phyloP scores from a whole-genome alignment of 257 asterid genomes.

The Ajuga chamaepitys region DNA sequence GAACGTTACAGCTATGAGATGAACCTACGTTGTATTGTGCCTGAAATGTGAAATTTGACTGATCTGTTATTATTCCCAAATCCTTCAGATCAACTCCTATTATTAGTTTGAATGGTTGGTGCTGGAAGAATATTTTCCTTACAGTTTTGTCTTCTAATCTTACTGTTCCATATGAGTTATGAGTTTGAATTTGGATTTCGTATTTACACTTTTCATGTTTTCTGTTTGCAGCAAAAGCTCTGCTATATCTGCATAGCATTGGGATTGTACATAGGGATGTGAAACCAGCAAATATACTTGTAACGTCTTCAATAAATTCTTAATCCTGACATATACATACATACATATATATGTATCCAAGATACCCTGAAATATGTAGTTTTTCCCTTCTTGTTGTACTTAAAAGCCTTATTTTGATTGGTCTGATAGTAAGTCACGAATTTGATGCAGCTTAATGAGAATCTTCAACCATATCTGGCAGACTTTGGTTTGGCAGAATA shows the following conservation, averaged over 20 bases:
- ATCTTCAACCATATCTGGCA: constrained; percentile 63
- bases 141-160: neutral
- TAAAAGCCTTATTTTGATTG: neutral
- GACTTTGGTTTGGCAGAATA: constrained; percentile 96
- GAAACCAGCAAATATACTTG: constrained; percentile 96
- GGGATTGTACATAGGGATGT: constrained; percentile 98
- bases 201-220: constrained; percentile 23
- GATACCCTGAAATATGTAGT: neutral
- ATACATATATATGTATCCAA: constrained; percentile 6
- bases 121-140: neutral
- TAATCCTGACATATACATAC: constrained; percentile 5
- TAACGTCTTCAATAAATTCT: constrained; percentile 38
- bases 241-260: constrained; percentile 79
- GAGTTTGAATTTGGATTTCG: constrained; percentile 4
- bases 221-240: constrained; percentile 74
- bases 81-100: neutral
- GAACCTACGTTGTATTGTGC: neutral
- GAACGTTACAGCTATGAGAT: neutral
- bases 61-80: neutral
- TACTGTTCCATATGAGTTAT: neutral
- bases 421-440: constrained; percentile 16
- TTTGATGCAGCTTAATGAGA: constrained; percentile 57
- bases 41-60: neutral
- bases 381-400: neutral
- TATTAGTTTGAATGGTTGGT: constrained; percentile 7